These are phyloP conservation scores for Trametes cinnabarina DNA, from an alignment of 768 basidiomycete species.

Conservation along the genomic window DNA sequence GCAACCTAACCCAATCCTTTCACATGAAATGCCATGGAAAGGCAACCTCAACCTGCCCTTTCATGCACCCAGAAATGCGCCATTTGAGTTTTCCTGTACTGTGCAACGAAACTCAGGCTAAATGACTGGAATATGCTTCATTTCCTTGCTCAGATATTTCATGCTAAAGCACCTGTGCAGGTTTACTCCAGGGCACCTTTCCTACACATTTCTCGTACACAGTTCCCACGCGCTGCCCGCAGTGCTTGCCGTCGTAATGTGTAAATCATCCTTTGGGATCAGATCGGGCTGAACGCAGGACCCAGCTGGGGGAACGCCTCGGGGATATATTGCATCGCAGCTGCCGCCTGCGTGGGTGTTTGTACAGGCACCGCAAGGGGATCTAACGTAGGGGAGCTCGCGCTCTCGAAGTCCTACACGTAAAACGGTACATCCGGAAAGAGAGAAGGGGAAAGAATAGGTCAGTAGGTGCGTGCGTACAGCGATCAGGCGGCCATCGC, in stretches of 20 bases:
- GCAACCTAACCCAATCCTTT: no score
- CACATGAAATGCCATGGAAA: no score
- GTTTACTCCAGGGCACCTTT: no score
- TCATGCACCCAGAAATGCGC: no score
- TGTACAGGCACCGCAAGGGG: conserved; percentile 25
- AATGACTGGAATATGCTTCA: no score
- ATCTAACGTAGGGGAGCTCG: conserved; percentile 30
- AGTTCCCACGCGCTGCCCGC: no score
- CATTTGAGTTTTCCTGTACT: no score
- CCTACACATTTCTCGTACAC: no score
- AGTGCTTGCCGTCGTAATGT: conserved; percentile 11
- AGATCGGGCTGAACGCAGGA: conserved; percentile 28
- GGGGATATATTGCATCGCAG: conserved; percentile 22
- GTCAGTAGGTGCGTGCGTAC: conserved; percentile 14
- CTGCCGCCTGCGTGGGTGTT: conserved; percentile 4
- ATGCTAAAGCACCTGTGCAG: no score
- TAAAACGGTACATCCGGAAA: neutral
- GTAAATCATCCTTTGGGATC: conserved; percentile 17
- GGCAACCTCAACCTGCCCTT: no score
- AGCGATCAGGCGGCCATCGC: conserved; percentile 28
- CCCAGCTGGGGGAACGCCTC: conserved; percentile 25
- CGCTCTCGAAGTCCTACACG: conserved; percentile 35
- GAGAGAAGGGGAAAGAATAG: neutral
- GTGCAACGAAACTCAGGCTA: no score
- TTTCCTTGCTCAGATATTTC: no score